Evolutionary conservation across 345 rosid genomes (phyloP).

Genomic region (Gossypium mustelinum): DNA sequence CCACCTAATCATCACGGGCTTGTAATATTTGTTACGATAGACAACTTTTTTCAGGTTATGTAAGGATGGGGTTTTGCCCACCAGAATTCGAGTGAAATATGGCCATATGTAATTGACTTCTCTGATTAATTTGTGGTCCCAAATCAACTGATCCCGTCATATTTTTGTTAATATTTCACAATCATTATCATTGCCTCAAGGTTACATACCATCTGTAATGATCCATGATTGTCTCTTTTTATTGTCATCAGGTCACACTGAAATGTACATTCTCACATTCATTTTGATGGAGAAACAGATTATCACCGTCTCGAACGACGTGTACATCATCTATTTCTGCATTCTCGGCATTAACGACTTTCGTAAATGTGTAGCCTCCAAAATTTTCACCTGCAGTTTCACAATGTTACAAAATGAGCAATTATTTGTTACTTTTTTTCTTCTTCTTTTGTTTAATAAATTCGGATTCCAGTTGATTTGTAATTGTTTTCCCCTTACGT

Average conservation of each 20-base stretch:
- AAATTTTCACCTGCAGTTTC: constrained; percentile 74
- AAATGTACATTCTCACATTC: constrained; percentile 24
- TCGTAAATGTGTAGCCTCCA: constrained; percentile 49
- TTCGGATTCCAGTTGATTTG: not conserved
- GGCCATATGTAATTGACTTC: constrained; percentile 3
- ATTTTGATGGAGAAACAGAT: constrained; percentile 62
- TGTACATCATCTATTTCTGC: constrained; percentile 73
- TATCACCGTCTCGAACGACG: constrained; percentile 92
- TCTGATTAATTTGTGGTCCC: constrained; percentile 3
- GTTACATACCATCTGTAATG: constrained; percentile 24
- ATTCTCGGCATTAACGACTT: constrained; percentile 54
- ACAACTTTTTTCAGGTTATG: not conserved
- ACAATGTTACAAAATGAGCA: constrained; percentile 34
- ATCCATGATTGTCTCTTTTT: not conserved
- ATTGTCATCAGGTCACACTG: constrained; percentile 18
- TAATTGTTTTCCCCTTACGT: constrained; percentile 14
- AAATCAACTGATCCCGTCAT: constrained; percentile 17
- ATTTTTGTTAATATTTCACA: constrained; percentile 3
- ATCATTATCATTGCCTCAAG: constrained; percentile 25
- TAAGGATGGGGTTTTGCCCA: constrained; percentile 14
- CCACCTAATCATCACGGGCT: not conserved
- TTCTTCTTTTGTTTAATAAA: not conserved
- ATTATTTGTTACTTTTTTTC: not conserved
- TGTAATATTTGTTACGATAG: not conserved
- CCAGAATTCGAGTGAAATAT: not conserved